Evolutionary conservation across 257 asterid species (phyloP), one percentile per base, ranked within the genome.

Genomic region (Prunella vulgaris): DNA sequence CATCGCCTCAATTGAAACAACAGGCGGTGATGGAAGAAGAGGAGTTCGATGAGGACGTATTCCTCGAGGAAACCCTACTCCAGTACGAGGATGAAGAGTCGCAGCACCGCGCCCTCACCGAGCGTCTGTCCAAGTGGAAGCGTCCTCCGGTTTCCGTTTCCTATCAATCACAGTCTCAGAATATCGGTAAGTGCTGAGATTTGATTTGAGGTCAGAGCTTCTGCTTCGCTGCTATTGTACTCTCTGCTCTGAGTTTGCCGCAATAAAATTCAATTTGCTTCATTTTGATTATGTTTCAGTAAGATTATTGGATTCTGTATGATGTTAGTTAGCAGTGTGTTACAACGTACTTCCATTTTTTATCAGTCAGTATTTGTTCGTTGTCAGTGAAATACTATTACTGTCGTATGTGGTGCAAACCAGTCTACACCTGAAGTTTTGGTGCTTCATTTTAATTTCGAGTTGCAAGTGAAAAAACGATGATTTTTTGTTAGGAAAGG

Each of bases 1-100:
- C 89, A 37, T 71, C 85, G 2, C 95, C 90, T 28, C 92, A 83
- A 27, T 64, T 67, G 65, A 91, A 88, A 75, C 87, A 85, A 9
- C 96, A 81, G 14, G 87, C 87, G 3, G n/a, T 75, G 7, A 60
- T 76, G 78, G 97, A 87, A 60, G 97, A 89, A 15, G 99, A 94
- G 74, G 97, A 91, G 64, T 61, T 87, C 1, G 97, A 90, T 68
- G 99, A 91, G 76, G 99, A 94, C 62, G 81, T 88, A 7, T 90
- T 87, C 80, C 80, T 88, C 69, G 97, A 90, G 62, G 97, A 94
- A 84, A 84, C 90, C 81, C 84, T 87, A 66, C 87, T 93, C 42
- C 96, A 86, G 64, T 74, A 60, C 79, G 95, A 94, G 74, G 95
- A 94, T 74, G 92, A 89, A 60, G 89, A 87, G 64, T 59, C 83